These are phyloP conservation scores for Juncus inflexus DNA, from an alignment of 176 grass and related monocot genomes.

Conservation along the genomic window DNA sequence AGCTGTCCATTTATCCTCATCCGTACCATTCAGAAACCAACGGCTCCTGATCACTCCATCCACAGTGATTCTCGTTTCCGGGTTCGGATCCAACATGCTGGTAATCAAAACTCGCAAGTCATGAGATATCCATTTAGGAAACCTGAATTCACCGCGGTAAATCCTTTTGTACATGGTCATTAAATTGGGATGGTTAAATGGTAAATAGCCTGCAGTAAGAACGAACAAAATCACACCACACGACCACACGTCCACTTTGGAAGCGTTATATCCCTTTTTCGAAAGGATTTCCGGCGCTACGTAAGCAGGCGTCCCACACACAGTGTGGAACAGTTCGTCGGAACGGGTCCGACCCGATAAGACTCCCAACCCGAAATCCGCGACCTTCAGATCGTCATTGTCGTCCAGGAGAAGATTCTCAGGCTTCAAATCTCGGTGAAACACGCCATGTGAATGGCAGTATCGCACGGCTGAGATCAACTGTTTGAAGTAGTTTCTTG, in stretches of 20 bases:
- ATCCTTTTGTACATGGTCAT: slow-evolving; percentile 91
- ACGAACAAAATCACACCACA: slow-evolving; percentile 87
- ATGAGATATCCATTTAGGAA: slow-evolving; percentile 64
- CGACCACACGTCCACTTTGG: slow-evolving; percentile 78
- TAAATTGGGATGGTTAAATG: slow-evolving; percentile 85
- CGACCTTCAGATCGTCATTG: slow-evolving; percentile 51
- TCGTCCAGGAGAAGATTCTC: slow-evolving; percentile 77
- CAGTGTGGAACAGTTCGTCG: slow-evolving; percentile 39
- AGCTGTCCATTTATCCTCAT: slow-evolving; percentile 8
- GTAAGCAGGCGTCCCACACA: slow-evolving; percentile 85
- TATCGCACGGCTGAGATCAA: slow-evolving; percentile 62
- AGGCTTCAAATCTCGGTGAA: slow-evolving; percentile 93
- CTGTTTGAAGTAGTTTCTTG: slow-evolving; percentile 59
- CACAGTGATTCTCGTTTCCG: slow-evolving; percentile 42
- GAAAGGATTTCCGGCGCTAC: slow-evolving; percentile 71
- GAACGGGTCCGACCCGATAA: background rate
- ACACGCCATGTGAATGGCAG: slow-evolving; percentile 76
- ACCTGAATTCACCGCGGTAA: slow-evolving; percentile 59
- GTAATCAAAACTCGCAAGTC: slow-evolving; percentile 47
- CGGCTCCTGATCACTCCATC: slow-evolving; percentile 53
- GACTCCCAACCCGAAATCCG: slow-evolving; percentile 61
- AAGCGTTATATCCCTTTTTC: slow-evolving; percentile 58
- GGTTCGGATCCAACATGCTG: slow-evolving; percentile 65
- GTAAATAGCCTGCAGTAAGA: slow-evolving; percentile 78
- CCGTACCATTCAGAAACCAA: slow-evolving; percentile 48